Conservation (phyloP, 2,329 filamentous ascomycete species). For the Monosporascus sp. region DNA sequence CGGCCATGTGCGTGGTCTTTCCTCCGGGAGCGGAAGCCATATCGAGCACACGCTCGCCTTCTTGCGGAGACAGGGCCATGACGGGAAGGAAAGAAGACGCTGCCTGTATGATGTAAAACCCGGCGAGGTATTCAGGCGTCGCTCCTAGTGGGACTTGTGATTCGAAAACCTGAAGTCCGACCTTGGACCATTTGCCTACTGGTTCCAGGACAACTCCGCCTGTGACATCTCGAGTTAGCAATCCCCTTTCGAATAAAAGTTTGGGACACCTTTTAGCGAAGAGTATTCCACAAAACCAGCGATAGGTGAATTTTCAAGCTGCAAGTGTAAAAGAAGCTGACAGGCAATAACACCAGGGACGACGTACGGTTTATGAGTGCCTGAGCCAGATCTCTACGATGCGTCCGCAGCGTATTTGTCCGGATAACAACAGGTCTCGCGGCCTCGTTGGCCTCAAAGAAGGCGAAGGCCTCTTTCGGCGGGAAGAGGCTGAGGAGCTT, state of each 20-base stretch:
- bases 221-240: constrained; percentile 56
- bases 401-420: constrained; percentile 85
- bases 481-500: constrained; percentile 93
- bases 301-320: no score
- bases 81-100: constrained; percentile 95
- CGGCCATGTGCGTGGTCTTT: constrained; percentile 95
- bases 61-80: constrained; percentile 93
- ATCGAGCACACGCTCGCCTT: constrained; percentile 86
- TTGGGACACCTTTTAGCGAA: no score
- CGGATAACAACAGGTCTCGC: constrained; percentile 90
- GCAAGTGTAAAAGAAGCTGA: no score
- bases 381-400: constrained; percentile 77
- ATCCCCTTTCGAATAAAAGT: neutral
- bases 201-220: constrained; percentile 93
- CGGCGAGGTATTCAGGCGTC: constrained; percentile 93
- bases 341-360: neutral
- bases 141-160: constrained; percentile 79
- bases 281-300: no score
- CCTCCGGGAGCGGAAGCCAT: constrained; percentile 93
- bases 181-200: constrained; percentile 97
- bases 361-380: constrained; percentile 37
- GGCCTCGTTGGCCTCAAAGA: constrained; percentile 98
- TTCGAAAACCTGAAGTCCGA: constrained; percentile 95
- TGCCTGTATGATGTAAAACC: constrained; percentile 96
- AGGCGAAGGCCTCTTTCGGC: constrained; percentile 89